Percentiles rank a stretch among this genome's conserved stretches.
These are phyloP conservation scores for Nepenthes mirabilis DNA, from an alignment of 148 eudicot genomes.

Conservation along the genomic window DNA sequence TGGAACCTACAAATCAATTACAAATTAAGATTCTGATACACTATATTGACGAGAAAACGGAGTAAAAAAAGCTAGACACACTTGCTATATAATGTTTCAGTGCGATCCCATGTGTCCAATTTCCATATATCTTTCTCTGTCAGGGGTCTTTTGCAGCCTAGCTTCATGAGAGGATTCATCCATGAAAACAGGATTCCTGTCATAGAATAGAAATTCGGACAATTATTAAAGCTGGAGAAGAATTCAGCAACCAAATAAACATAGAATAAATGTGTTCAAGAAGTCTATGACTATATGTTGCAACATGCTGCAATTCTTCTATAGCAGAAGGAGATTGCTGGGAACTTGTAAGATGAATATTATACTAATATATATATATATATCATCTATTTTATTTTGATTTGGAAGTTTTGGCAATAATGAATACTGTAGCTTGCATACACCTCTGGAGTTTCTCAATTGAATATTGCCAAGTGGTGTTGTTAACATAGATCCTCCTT, in stretches of 20 bases:
- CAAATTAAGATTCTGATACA: constrained; percentile 1
- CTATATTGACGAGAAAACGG: not conserved
- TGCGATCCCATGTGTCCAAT: constrained; percentile 86
- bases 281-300: not conserved
- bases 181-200: constrained; percentile 63
- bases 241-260: not conserved
- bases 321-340: too few relatives aligned
- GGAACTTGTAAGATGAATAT: too few relatives aligned
- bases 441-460: too few relatives aligned
- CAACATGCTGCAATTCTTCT: too few relatives aligned
- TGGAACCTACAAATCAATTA: constrained; percentile 49
- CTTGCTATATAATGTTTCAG: constrained; percentile 77
- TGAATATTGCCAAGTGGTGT: too few relatives aligned
- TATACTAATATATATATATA: too few relatives aligned
- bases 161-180: constrained; percentile 77
- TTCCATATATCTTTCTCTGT: constrained; percentile 97
- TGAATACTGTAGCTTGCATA: too few relatives aligned
- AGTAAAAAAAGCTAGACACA: constrained; percentile 14
- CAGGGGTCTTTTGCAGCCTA: constrained; percentile 83
- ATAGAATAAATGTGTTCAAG: too few relatives aligned
- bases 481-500: too few relatives aligned
- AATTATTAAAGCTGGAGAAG: constrained; percentile 1
- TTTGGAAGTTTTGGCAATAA: too few relatives aligned
- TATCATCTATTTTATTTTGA: too few relatives aligned
- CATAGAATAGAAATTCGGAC: constrained; percentile 11